Conservation (phyloP, 208 protist genomes). For the Willaertia magna region DNA sequence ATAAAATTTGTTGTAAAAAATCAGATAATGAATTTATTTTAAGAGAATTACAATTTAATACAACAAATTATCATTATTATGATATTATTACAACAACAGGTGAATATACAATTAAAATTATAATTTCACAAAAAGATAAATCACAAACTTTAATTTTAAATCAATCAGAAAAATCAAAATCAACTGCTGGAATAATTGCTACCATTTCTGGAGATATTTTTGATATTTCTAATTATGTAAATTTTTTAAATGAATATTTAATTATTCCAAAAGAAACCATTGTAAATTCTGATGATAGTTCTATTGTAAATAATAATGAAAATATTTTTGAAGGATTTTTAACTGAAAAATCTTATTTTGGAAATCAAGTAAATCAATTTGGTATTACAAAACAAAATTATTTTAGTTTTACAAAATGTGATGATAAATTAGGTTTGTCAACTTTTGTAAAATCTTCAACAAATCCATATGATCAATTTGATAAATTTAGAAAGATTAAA, state of each 20-base stretch:
- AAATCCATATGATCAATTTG: background rate
- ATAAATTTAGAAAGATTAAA: background rate
- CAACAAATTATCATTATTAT: background rate
- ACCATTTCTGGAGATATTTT: background rate
- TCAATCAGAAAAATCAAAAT: background rate
- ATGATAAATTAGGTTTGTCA: background rate
- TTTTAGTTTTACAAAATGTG: background rate
- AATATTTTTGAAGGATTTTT: background rate
- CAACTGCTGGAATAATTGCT: background rate
- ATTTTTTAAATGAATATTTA: background rate
- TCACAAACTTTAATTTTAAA: background rate
- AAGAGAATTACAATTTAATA: background rate
- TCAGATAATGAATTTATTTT: background rate
- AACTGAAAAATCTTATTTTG: background rate
- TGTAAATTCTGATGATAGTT: too few relatives aligned
- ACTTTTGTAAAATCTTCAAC: background rate
- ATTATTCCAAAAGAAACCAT: background rate
- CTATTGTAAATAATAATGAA: too few relatives aligned
- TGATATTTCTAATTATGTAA: background rate
- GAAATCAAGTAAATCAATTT: background rate
- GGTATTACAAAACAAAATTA: background rate
- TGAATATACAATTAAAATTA: background rate
- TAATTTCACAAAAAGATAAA: background rate
- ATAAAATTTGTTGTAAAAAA: background rate
- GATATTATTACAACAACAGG: background rate